Conservation (phyloP, 2,329 filamentous ascomycete species). For the Graphium sp. region DNA sequence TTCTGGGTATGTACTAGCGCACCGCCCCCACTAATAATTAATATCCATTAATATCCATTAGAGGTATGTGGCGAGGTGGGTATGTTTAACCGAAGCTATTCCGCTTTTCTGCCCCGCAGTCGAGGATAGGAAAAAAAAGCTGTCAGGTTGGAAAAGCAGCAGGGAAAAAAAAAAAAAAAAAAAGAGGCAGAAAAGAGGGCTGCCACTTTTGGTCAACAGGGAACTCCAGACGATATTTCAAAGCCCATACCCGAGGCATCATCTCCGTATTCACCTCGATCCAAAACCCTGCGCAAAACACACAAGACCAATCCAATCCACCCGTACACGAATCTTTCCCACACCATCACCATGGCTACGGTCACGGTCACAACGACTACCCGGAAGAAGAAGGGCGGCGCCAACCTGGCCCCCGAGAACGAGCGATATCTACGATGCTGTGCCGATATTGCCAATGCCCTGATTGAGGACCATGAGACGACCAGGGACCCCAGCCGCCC, state of each 20-base stretch:
- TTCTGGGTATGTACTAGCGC: too few species aligned
- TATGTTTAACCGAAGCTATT: too few species aligned
- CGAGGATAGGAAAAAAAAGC: slow-evolving; percentile 2
- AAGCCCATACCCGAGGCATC: too few species aligned
- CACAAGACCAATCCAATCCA: too few species aligned
- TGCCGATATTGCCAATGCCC: slow-evolving; percentile 81
- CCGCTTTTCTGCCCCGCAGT: too few species aligned
- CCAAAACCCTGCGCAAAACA: too few species aligned
- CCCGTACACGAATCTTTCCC: too few species aligned
- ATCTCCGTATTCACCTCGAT: too few species aligned
- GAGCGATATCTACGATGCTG: slow-evolving; percentile 89
- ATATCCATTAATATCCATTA: too few species aligned
- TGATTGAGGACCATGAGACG: slow-evolving; percentile 88
- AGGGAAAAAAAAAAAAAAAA: slow-evolving; percentile 3
- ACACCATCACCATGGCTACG: slow-evolving; percentile 19
- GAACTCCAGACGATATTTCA: too few species aligned
- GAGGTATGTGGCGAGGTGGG: too few species aligned
- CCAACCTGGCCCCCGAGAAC: slow-evolving; percentile 75
- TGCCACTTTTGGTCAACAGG: not conserved
- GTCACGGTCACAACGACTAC: slow-evolving; percentile 49
- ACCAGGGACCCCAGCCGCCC: slow-evolving; percentile 55
- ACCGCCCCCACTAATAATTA: too few species aligned
- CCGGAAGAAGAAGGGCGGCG: slow-evolving; percentile 49
- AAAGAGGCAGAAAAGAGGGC: slow-evolving; percentile 1
- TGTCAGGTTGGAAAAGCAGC: slow-evolving; percentile 4